Evolutionary conservation across 2,329 filamentous ascomycete species (phyloP).

Genomic region (Alternaria ventricosa): DNA sequence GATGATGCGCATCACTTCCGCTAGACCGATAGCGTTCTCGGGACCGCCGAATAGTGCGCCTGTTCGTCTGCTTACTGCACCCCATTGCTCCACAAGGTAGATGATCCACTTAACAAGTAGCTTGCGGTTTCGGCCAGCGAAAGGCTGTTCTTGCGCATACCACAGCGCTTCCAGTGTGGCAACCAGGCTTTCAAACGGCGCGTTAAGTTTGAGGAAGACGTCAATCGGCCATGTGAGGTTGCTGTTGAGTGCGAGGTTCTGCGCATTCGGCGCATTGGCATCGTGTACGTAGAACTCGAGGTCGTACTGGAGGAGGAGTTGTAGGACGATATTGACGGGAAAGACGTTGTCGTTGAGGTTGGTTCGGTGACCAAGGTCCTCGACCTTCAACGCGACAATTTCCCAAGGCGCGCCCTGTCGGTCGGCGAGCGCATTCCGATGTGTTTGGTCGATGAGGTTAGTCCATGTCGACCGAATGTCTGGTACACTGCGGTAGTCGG

Average conservation of each 20-base stretch:
- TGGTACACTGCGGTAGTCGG: constrained; percentile 86
- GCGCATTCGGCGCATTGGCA: constrained; percentile 13
- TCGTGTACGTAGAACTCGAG: constrained; percentile 60
- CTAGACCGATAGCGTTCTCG: constrained; percentile 58
- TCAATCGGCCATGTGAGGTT: constrained; percentile 67
- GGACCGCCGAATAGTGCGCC: constrained; percentile 66
- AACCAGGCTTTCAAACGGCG: constrained; percentile 67
- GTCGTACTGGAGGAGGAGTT: constrained; percentile 46
- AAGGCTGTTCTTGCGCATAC: constrained; percentile 71
- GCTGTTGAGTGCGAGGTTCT: constrained; percentile 24
- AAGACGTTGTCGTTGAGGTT: constrained; percentile 63
- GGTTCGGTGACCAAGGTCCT: constrained; percentile 63
- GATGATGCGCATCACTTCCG: constrained; percentile 50
- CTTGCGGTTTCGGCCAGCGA: constrained; percentile 62
- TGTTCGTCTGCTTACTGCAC: constrained; percentile 60
- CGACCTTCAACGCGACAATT: constrained; percentile 67
- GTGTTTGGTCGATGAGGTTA: constrained; percentile 74
- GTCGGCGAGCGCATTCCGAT: constrained; percentile 56
- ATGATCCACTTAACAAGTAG: constrained; percentile 67
- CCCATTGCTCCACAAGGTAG: constrained; percentile 68
- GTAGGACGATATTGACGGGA: constrained; percentile 54
- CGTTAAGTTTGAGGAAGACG: constrained; percentile 67
- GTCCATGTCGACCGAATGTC: constrained; percentile 87
- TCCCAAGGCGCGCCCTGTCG: constrained; percentile 70
- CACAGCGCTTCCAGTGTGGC: constrained; percentile 70